Percentiles rank a stretch among this genome's conserved stretches.
phyloP scores from a whole-genome alignment of 202 grass and related monocot genomes.

The Carex sylvatica region DNA sequence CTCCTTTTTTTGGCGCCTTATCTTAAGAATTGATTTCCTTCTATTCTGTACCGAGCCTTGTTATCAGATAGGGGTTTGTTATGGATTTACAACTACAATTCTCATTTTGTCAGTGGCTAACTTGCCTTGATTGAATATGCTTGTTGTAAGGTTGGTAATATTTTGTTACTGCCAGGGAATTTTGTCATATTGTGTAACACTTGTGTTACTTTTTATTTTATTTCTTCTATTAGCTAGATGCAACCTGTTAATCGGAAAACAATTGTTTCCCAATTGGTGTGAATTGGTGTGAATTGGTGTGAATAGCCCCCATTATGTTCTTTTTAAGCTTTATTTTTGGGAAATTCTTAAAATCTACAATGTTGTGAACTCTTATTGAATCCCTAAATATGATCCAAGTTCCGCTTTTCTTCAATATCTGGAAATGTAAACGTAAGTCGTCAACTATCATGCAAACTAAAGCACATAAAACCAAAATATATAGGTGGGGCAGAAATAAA shows the following conservation, averaged over 20 bases:
- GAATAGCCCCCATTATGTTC: not conserved
- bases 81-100: not conserved
- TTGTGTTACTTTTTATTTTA: not conserved
- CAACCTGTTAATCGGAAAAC: not conserved
- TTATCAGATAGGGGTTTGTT: constrained; percentile 2
- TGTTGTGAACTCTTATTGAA: no score
- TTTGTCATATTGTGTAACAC: not conserved
- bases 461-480: not conserved
- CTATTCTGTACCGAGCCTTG: not conserved
- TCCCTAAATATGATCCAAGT: not conserved
- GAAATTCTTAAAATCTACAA: not conserved
- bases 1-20: not conserved
- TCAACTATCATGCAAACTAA: not conserved
- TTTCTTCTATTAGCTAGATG: not conserved
- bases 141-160: not conserved
- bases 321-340: not conserved
- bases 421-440: not conserved
- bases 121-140: not conserved
- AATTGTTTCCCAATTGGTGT: not conserved
- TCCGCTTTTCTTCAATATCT: not conserved
- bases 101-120: not conserved
- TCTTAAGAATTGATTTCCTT: not conserved
- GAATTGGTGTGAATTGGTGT: not conserved
- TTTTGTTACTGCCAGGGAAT: not conserved
- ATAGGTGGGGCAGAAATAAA: not conserved